Conservation (phyloP, 176 grass and related monocot genomes). For the Carex littledalei region DNA sequence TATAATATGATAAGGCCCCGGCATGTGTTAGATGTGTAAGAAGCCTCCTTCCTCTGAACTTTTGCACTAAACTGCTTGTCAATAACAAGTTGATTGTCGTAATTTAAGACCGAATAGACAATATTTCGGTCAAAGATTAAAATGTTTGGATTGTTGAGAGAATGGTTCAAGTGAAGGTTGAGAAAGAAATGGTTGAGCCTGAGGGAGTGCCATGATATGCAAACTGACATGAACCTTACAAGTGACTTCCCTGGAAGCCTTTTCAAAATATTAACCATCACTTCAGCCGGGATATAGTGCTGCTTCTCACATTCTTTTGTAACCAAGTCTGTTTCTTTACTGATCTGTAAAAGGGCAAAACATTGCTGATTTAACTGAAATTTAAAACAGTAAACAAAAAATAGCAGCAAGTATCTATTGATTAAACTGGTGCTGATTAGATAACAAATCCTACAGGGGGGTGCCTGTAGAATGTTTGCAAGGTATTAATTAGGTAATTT, state of each 20-base stretch:
- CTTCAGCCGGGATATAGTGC: not conserved
- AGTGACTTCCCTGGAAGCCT: constrained; percentile 11
- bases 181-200: constrained; percentile 9
- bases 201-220: not conserved
- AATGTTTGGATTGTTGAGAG: constrained; percentile 9
- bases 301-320: not conserved
- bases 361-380: not conserved
- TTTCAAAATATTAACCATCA: constrained; percentile 15
- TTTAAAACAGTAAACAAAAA: not conserved
- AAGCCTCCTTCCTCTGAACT: constrained; percentile 13
- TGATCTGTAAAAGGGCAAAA: not conserved
- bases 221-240: not conserved
- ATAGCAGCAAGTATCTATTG: not conserved
- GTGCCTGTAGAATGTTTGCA: too few relatives aligned
- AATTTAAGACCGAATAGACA: not conserved
- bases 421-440: not conserved
- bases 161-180: constrained; percentile 18
- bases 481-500: not conserved
- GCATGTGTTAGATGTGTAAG: not conserved
- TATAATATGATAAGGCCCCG: constrained; percentile 17
- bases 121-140: constrained; percentile 12
- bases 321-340: not conserved
- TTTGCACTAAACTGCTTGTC: constrained; percentile 2
- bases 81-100: not conserved
- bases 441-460: not conserved